Evolutionary conservation across 495 filamentous ascomycete species (phyloP).

Genomic region (Penicillium daleae): DNA sequence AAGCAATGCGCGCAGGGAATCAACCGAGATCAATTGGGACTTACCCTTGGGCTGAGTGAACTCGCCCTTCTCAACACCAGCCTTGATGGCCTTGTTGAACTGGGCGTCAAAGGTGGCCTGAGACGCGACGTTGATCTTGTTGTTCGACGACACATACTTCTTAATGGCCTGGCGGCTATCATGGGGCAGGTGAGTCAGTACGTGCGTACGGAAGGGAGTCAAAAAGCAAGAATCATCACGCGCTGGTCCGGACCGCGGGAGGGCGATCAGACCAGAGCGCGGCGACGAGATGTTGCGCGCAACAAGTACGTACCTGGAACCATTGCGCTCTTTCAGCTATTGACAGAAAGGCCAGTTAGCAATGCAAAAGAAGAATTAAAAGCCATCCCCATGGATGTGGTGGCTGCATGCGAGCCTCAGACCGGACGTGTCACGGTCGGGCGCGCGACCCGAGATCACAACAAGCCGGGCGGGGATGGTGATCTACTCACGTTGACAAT

Average conservation of each 20-base stretch:
- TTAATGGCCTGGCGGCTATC: constrained; percentile 90
- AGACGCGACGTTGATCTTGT: constrained; percentile 71
- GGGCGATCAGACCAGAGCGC: constrained; percentile 6
- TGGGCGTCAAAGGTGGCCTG: constrained; percentile 82
- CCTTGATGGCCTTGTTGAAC: constrained; percentile 90
- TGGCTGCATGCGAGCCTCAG: constrained; percentile 28
- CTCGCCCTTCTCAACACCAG: constrained; percentile 85
- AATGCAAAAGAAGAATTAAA: constrained; percentile 26
- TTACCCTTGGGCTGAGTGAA: constrained; percentile 96
- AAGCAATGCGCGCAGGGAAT: constrained; percentile 10
- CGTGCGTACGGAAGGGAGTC: constrained; percentile 6
- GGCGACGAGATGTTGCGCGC: constrained; percentile 20
- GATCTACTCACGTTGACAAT: constrained; percentile 66
- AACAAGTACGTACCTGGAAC: constrained; percentile 59
- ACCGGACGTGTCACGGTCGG: constrained; percentile 51
- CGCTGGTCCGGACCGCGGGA: constrained; percentile 1
- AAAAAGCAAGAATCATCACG: constrained; percentile 11
- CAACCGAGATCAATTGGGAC: constrained; percentile 32
- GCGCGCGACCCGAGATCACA: constrained; percentile 43
- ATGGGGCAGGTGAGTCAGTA: constrained; percentile 20
- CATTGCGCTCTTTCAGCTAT: constrained; percentile 69
- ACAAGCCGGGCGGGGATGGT: constrained; percentile 35
- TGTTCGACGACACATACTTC: constrained; percentile 98
- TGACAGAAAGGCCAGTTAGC: constrained; percentile 39
- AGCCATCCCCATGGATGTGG: constrained; percentile 26